Base-by-base conservation (phyloP, 2,329 filamentous ascomycete genomes). In the Penicillium sp. region DNA sequence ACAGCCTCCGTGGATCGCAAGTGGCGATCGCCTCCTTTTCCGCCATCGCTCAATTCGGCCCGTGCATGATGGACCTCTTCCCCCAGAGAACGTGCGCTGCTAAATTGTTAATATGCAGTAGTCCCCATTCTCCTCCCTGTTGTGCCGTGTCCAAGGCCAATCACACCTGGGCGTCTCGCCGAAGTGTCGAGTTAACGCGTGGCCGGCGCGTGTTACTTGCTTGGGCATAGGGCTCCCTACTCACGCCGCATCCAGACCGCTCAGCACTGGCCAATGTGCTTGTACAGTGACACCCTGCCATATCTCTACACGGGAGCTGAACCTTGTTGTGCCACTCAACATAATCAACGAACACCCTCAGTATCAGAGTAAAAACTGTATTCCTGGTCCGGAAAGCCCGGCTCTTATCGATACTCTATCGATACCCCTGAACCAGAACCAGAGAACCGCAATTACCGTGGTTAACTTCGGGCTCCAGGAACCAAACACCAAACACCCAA, bases 131-230 rank as follows among this genome's bases (percentile, higher is more conserved):
- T 23, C 20, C 20, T 23, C 20, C 20, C 23, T 15, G 33, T 5
- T 23, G 2, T 35, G 40, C 43, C 45, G 32, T 49, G 44, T 45
- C 7, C 6, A 4, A 23, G 24, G 25, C 29, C 50, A 50, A 47
- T 53, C 51, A 57, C 47, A 43, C 48, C 44, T 23, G 9, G 43
- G 44, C 46, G 48, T 50, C 47, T 55, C 47, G 45, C 47, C 28
- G 42, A 38, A 27, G 45, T 50, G 46, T 55, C 50, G 50, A 53
- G 32, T 52, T 53, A 58, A 37, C 46, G 39, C 46, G 52, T 52
- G 50, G 44, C 49, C 54, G 47, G 45, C 35, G 44, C 42, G 15
- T 44, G 25, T 46, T 55, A 29, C 56, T 52, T 41, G 31, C 57
- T 50, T 41, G 31, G 55, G 54, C 25, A 44, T 51, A 49, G 40